Evolutionary conservation across 2,329 filamentous ascomycete genomes (phyloP).

Genomic region (Xylariaceae sp.): DNA sequence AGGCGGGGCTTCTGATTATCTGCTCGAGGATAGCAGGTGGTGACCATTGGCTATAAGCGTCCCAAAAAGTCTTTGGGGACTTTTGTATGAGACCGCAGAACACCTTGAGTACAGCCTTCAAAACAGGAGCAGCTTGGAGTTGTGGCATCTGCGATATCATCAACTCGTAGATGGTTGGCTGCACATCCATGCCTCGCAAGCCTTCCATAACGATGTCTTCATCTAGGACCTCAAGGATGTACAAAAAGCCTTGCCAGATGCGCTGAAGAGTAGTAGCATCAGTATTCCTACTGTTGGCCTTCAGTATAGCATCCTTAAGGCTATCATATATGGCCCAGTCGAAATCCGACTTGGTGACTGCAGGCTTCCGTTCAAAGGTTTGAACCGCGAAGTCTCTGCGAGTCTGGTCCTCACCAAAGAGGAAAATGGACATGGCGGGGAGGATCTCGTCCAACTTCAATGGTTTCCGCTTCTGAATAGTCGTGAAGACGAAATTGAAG

Average conservation of each 20-base stretch:
- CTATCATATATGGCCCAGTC: conserved; percentile 85
- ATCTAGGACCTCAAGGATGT: conserved; percentile 77
- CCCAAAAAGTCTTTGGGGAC: conserved; percentile 84
- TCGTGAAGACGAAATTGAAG: conserved; percentile 84
- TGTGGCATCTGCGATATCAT: conserved; percentile 61
- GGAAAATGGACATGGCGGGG: conserved; percentile 83
- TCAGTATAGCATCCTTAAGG: conserved; percentile 69
- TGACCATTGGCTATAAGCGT: conserved; percentile 81
- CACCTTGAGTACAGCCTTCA: conserved; percentile 73
- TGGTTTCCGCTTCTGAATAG: conserved; percentile 79
- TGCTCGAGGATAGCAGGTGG: conserved; percentile 84
- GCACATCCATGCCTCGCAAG: conserved; percentile 78
- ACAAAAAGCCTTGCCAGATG: conserved; percentile 80
- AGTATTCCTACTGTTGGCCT: conserved; percentile 59
- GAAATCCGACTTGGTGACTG: conserved; percentile 76
- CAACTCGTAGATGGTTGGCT: conserved; percentile 73
- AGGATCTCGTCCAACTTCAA: conserved; percentile 77
- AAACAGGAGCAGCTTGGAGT: conserved; percentile 60
- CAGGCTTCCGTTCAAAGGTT: conserved; percentile 69
- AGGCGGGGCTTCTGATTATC: conserved; percentile 75
- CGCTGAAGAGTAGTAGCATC: conserved; percentile 61
- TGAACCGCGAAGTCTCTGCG: conserved; percentile 72
- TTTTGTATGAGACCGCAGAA: conserved; percentile 76
- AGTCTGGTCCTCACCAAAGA: conserved; percentile 74
- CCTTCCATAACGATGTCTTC: conserved; percentile 78